Percentiles rank a stretch among this genome's conserved stretches.
These are phyloP conservation scores for Chiua sp. DNA, from an alignment of 1,284 basidiomycete genomes.

Conservation along the genomic window DNA sequence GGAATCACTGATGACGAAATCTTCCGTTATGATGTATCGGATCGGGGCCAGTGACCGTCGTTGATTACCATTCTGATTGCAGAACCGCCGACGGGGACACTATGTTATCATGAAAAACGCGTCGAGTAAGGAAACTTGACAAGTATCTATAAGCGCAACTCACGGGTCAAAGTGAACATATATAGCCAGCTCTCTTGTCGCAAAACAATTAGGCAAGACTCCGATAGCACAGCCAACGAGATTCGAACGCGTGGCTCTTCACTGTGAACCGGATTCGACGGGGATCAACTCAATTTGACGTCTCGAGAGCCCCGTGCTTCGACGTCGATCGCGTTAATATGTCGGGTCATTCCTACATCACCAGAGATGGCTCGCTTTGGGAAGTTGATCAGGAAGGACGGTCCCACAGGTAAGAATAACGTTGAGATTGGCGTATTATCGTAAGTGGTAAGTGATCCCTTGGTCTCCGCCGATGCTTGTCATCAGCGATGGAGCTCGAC, in stretches of 20 bases:
- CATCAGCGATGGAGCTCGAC: slow-evolving; percentile 10
- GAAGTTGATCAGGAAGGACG: slow-evolving; percentile 17
- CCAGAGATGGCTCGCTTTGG: slow-evolving; percentile 26
- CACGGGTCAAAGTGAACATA: slow-evolving; percentile 17
- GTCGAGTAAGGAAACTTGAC: slow-evolving; percentile 23
- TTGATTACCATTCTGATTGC: neutral
- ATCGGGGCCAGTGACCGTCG: neutral
- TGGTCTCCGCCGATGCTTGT: slow-evolving; percentile 4
- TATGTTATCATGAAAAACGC: slow-evolving; percentile 6
- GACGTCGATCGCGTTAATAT: slow-evolving; percentile 35
- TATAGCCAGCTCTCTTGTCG: slow-evolving; percentile 15
- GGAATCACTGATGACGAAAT: slow-evolving; percentile 1
- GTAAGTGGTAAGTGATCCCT: slow-evolving; percentile 7
- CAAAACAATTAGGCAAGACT: slow-evolving; percentile 25
- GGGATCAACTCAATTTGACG: slow-evolving; percentile 23
- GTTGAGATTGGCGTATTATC: slow-evolving; percentile 22
- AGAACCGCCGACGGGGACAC: neutral
- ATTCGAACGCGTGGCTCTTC: slow-evolving; percentile 26
- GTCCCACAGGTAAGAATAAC: slow-evolving; percentile 12
- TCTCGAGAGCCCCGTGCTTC: slow-evolving; percentile 18
- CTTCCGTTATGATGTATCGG: neutral
- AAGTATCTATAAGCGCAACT: slow-evolving; percentile 1
- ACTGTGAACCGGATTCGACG: slow-evolving; percentile 21
- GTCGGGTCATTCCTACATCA: slow-evolving; percentile 16
- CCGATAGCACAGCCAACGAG: slow-evolving; percentile 28